phyloP scores from a whole-genome alignment of 208 protist species.

The Blechomonas ayalai region DNA sequence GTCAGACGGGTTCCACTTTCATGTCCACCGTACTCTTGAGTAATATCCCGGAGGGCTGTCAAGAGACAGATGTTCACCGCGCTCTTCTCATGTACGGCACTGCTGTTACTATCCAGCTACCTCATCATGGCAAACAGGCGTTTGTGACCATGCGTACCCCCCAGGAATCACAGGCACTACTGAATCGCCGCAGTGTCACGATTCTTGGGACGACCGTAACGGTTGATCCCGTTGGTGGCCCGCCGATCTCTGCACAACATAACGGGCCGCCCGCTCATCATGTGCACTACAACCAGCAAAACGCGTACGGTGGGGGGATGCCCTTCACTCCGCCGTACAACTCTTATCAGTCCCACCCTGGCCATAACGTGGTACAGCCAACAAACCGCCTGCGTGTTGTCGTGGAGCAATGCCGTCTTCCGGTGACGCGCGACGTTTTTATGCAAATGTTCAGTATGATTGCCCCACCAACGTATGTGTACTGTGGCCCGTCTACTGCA shows the following conservation, averaged over 20 bases:
- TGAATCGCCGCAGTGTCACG: constrained; percentile 57
- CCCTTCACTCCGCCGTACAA: background rate
- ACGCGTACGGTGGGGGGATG: constrained; percentile 1
- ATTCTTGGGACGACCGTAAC: constrained; percentile 57
- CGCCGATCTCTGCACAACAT: background rate
- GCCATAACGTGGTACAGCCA: constrained; percentile 2
- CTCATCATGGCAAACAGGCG: constrained; percentile 37
- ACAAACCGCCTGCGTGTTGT: constrained; percentile 47
- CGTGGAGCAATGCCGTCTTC: constrained; percentile 78
- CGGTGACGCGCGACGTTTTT: constrained; percentile 72
- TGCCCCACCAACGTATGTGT: constrained; percentile 36
- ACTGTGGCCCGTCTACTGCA: constrained; percentile 51
- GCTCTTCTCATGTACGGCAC: constrained; percentile 76
- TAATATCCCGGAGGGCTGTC: constrained; percentile 58
- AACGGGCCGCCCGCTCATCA: background rate
- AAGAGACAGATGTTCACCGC: constrained; percentile 67
- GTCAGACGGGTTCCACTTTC: background rate
- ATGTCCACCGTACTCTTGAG: constrained; percentile 50
- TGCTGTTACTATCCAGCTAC: constrained; percentile 39
- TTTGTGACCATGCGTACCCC: constrained; percentile 67
- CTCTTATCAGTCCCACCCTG: background rate
- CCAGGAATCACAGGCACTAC: constrained; percentile 58
- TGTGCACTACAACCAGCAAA: constrained; percentile 1
- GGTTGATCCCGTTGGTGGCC: constrained; percentile 26
- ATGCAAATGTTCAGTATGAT: constrained; percentile 77